A percentile compares a stretch with the other conserved stretches of the same genome.
These are phyloP conservation scores for Camelina sativa DNA, from an alignment of 345 rosid species.

Conservation along the genomic window DNA sequence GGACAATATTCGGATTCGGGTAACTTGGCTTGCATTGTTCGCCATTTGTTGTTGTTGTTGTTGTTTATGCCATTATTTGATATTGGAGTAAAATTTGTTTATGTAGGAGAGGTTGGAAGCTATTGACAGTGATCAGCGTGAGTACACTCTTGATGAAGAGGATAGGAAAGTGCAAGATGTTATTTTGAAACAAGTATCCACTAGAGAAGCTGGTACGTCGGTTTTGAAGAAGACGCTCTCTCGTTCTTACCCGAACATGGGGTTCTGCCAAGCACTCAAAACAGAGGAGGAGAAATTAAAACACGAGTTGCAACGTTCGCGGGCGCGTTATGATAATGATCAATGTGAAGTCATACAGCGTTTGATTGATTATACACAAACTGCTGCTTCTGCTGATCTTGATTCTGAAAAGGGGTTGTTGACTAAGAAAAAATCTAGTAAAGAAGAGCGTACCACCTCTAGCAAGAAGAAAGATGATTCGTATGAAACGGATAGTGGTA, in stretches of 20 bases:
- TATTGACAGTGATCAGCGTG: conserved; percentile 84
- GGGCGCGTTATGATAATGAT: conserved; percentile 61
- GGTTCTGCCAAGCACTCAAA: conserved; percentile 71
- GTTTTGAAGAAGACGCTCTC: conserved; percentile 79
- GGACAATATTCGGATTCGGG: conserved; percentile 90
- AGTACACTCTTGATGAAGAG: conserved; percentile 91
- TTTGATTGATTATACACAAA: conserved; percentile 74
- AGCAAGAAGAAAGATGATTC: conserved; percentile 50
- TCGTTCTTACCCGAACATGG: conserved; percentile 78
- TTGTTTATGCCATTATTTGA: not conserved
- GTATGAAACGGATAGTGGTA: conserved; percentile 44
- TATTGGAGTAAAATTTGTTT: conserved; percentile 10
- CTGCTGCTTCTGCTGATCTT: conserved; percentile 50
- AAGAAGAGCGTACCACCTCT: conserved; percentile 36
- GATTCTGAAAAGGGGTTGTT: conserved; percentile 43
- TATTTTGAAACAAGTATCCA: conserved; percentile 72
- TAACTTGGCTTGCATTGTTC: conserved; percentile 29
- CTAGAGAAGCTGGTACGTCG: conserved; percentile 53
- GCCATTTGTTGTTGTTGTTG: not conserved
- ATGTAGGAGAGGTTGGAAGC: conserved; percentile 76
- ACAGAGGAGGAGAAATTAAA: conserved; percentile 76
- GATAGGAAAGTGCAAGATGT: conserved; percentile 81
- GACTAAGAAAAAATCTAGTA: conserved; percentile 49
- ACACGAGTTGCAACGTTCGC: conserved; percentile 79
- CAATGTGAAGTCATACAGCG: conserved; percentile 84